Percentiles rank a stretch among this genome's conserved stretches.
These are phyloP conservation scores for Penstemon eatonii DNA, from an alignment of 257 asterid species.

Conservation along the genomic window DNA sequence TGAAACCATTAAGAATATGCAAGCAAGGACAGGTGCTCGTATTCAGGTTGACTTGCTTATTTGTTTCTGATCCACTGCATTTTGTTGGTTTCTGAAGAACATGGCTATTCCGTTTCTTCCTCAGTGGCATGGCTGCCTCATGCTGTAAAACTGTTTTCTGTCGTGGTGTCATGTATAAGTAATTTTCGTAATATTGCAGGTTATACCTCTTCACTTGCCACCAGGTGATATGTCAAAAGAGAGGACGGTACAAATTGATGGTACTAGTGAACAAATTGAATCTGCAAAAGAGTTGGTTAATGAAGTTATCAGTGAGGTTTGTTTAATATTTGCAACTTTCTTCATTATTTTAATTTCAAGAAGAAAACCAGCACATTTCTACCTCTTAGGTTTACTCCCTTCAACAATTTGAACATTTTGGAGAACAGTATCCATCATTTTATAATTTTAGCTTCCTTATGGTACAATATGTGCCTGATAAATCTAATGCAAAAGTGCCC, in stretches of 20 bases:
- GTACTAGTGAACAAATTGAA: slow-evolving; percentile 85
- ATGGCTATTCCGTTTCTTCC: neutral
- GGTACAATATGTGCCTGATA: too few species aligned
- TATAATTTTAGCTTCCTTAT: neutral
- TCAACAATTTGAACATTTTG: too few species aligned
- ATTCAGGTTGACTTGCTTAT: slow-evolving; percentile 56
- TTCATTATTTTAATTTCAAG: neutral
- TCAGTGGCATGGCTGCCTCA: neutral
- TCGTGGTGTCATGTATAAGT: neutral
- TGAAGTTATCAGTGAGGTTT: slow-evolving; percentile 96
- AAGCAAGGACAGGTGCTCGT: slow-evolving; percentile 84
- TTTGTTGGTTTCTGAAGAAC: neutral
- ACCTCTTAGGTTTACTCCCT: too few species aligned
- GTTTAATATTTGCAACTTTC: slow-evolving; percentile 32
- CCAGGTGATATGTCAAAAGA: slow-evolving; percentile 89
- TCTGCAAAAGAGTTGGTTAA: slow-evolving; percentile 72
- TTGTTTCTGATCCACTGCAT: neutral
- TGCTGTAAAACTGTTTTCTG: neutral
- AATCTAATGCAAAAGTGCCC: too few species aligned
- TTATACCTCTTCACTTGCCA: slow-evolving; percentile 90
- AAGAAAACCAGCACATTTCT: neutral
- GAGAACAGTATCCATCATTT: neutral
- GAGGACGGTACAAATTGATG: slow-evolving; percentile 90
- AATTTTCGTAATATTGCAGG: slow-evolving; percentile 46
- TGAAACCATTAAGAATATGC: slow-evolving; percentile 91